Conservation (phyloP, 176 grass and related monocot genomes). For the Eremochloa ophiuroides region DNA sequence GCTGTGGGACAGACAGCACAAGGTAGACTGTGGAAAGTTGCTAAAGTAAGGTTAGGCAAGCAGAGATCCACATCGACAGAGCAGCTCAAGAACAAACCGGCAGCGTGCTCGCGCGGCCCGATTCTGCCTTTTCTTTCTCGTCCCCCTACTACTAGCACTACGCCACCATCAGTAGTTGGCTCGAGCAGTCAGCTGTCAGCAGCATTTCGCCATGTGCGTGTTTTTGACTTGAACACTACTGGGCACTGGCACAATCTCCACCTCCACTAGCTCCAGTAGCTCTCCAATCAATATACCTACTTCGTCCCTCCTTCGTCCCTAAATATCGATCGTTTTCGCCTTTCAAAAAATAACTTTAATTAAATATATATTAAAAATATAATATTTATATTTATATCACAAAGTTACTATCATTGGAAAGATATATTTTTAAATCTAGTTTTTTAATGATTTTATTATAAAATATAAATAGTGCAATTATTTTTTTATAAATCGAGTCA, state of each 20-base stretch:
- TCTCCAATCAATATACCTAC: too few species aligned
- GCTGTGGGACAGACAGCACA: background rate
- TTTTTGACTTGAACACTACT: background rate
- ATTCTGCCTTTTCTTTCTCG: background rate
- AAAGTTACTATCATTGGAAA: too few species aligned
- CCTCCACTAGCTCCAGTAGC: background rate
- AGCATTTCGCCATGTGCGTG: background rate
- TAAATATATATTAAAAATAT: too few species aligned
- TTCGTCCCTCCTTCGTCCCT: too few species aligned
- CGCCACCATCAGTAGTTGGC: background rate
- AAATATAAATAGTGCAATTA: too few species aligned
- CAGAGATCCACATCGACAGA: background rate
- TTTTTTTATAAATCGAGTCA: too few species aligned
- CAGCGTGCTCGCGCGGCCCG: background rate
- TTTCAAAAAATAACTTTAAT: too few species aligned
- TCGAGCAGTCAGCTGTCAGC: background rate
- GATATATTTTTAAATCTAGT: too few species aligned
- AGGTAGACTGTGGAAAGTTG: background rate
- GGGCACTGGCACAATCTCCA: background rate
- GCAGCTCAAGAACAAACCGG: background rate
- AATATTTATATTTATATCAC: too few species aligned
- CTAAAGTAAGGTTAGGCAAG: slow-evolving; percentile 9
- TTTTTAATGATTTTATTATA: too few species aligned
- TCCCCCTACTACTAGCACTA: background rate
- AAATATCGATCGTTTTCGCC: too few species aligned